Evolutionary conservation across 2,329 filamentous ascomycete genomes (phyloP), one percentile per base, ranked within the genome.

Genomic region (Furcasterigmium furcatum): DNA sequence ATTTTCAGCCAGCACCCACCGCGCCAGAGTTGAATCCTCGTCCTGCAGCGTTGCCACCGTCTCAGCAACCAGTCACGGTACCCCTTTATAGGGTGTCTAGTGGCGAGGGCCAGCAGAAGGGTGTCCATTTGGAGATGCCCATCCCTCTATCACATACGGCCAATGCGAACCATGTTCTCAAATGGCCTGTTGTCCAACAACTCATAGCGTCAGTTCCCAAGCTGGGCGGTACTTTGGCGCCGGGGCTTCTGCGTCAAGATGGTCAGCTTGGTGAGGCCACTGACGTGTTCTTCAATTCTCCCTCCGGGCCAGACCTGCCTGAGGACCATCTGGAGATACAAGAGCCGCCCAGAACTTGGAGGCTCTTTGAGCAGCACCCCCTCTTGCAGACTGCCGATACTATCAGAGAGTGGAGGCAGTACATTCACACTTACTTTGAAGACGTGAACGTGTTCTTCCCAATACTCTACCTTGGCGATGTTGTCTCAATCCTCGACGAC

Each of bases 381-480:
- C 16, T 18, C 45, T 4, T 22, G 20, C 14, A n/a, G n/a, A n/a
- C n/a, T n/a, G 29, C 38, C 20, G 32, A 44, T 5, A 38, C 45
- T 3, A 20, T 41, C 10, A 43, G 41, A 3, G 29, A 38, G 10
- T 52, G 44, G 12, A 42, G 35, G 9, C 42, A 50, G 10, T 34
- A 46, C n/a, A 50, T 52, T 14, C 38, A 50, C 30, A 19, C 52
- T 2, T 62, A 58, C n/a, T 61, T 59, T 29, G 35, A 38, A 6
- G 35, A 57, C 5, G 50, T 62, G n/a, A 58, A 59, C 10, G 51
- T 59, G 1, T 61, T 60, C 40, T 61, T 58, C 32, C 44, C 48
- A 0, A 14, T 40, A 8, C 22, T 40, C 38, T 40, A 21, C 10
- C 22, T 18, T 18, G 4, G 13, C 12, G 13, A n/a, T 4, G 18